Evolutionary conservation across 1,139 yeast species (phyloP).

Genomic region (Magnusiomyces fungicola): DNA sequence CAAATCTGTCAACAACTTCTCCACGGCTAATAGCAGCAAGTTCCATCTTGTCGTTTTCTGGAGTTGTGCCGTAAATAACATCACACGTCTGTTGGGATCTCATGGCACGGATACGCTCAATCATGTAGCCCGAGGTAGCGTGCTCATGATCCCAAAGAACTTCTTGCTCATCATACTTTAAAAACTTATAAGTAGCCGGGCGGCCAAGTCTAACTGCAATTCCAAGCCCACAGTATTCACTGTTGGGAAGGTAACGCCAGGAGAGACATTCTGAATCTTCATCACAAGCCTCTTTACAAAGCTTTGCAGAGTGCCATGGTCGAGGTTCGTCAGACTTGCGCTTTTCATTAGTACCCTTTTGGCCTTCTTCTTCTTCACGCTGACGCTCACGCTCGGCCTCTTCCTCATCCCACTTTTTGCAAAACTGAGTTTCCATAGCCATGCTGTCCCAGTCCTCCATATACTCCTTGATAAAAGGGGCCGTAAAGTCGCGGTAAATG

Average conservation of each 20-base stretch:
- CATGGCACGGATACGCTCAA: slow-evolving; percentile 28
- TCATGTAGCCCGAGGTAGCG: slow-evolving; percentile 26
- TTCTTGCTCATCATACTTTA: neutral
- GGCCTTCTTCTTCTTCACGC: slow-evolving; percentile 6
- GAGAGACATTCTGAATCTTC: slow-evolving; percentile 20
- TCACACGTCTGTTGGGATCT: slow-evolving; percentile 24
- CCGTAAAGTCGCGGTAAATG: slow-evolving; percentile 30
- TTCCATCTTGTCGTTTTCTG: neutral
- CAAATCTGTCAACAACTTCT: neutral
- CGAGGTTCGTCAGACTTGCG: slow-evolving; percentile 14
- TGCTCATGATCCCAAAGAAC: slow-evolving; percentile 6
- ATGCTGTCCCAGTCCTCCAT: slow-evolving; percentile 28
- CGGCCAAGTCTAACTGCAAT: slow-evolving; percentile 7
- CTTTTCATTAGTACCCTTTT: slow-evolving; percentile 13
- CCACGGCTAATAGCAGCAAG: neutral
- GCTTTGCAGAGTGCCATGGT: slow-evolving; percentile 21
- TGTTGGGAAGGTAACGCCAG: slow-evolving; percentile 23
- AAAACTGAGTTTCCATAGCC: neutral
- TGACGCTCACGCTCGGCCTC: slow-evolving; percentile 11
- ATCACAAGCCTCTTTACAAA: slow-evolving; percentile 25
- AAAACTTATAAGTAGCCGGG: neutral
- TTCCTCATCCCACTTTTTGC: slow-evolving; percentile 17
- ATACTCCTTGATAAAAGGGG: slow-evolving; percentile 27
- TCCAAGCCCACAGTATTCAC: slow-evolving; percentile 20
- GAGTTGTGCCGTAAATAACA: slow-evolving; percentile 12